Evolutionary conservation across 257 asterid genomes (phyloP).

Genomic region (Mitragyna speciosa): DNA sequence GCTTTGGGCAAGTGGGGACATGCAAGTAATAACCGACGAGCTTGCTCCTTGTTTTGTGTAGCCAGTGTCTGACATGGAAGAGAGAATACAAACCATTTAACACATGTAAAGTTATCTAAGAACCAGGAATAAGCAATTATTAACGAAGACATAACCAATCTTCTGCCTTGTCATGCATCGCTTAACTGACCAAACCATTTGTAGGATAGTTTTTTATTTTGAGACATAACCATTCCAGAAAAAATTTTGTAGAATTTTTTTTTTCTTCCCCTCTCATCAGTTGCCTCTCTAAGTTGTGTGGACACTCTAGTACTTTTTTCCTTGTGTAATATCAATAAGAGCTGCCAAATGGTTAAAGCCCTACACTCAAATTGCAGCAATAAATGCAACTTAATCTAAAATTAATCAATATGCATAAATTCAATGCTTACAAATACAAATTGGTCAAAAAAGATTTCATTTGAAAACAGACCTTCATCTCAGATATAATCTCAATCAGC

Average conservation of each 20-base stretch:
- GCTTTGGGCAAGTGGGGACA: conserved; percentile 77
- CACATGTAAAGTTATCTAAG: not conserved
- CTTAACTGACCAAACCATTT: not conserved
- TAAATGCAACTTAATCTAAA: not conserved
- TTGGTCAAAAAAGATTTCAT: conserved; percentile 12
- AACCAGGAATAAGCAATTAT: not conserved
- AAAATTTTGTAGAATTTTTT: not conserved
- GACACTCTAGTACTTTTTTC: not conserved
- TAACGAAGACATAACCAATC: not conserved
- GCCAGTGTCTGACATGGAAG: conserved; percentile 64
- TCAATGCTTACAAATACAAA: not conserved
- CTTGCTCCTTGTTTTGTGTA: conserved; percentile 78
- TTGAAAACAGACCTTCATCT: conserved; percentile 62
- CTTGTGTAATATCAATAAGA: not conserved
- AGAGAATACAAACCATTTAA: conserved; percentile 15
- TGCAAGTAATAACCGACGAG: conserved; percentile 63
- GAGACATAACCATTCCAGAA: too few species aligned
- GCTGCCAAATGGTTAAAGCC: not conserved
- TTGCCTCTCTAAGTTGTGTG: not conserved
- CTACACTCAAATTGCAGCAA: not conserved
- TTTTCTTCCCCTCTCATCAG: not conserved
- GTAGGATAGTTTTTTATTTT: not conserved
- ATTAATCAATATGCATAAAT: not conserved
- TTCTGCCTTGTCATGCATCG: not conserved
- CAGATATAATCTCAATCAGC: conserved; percentile 65